phyloP scores from a whole-genome alignment of 495 filamentous ascomycete genomes.

The Aspergillus ellipticus region DNA sequence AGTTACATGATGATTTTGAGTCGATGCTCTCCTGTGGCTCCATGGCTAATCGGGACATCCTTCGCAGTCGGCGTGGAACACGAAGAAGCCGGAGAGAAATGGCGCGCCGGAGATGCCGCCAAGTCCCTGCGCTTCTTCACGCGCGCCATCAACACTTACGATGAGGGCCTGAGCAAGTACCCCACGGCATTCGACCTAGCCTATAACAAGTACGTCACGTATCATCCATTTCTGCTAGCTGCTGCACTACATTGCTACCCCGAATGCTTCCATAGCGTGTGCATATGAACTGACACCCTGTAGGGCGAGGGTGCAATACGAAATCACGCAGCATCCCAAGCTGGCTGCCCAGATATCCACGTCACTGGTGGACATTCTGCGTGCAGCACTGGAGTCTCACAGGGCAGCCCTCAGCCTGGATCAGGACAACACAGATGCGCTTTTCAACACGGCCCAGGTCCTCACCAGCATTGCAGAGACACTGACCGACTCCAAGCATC shows the following conservation, averaged over 20 bases:
- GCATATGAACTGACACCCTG: not conserved
- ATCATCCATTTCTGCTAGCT: not conserved
- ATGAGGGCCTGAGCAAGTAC: conserved; percentile 54
- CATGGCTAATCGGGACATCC: not conserved
- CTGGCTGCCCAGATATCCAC: conserved; percentile 52
- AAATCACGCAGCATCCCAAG: conserved; percentile 58
- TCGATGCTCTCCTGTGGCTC: not conserved
- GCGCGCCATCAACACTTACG: conserved; percentile 62
- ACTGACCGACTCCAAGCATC: conserved; percentile 45
- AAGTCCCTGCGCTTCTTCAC: conserved; percentile 67
- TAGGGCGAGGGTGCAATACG: conserved; percentile 62
- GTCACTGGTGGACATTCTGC: conserved; percentile 48
- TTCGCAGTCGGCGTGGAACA: conserved; percentile 58
- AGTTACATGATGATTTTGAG: too few species aligned
- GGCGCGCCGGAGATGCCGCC: conserved; percentile 65
- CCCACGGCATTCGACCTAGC: conserved; percentile 62
- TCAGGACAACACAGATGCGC: conserved; percentile 57
- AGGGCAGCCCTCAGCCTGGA: conserved; percentile 54
- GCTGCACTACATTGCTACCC: not conserved
- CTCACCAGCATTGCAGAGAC: conserved; percentile 61
- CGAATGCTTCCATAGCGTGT: not conserved
- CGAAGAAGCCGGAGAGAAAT: conserved; percentile 70
- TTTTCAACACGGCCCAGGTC: conserved; percentile 70
- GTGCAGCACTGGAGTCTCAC: conserved; percentile 57
- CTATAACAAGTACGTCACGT: conserved; percentile 62